Evolutionary conservation across 129 eudicot species (phyloP), one percentile per base, ranked within the genome.

Genomic region (Pseudognaphalium luteoalbum): DNA sequence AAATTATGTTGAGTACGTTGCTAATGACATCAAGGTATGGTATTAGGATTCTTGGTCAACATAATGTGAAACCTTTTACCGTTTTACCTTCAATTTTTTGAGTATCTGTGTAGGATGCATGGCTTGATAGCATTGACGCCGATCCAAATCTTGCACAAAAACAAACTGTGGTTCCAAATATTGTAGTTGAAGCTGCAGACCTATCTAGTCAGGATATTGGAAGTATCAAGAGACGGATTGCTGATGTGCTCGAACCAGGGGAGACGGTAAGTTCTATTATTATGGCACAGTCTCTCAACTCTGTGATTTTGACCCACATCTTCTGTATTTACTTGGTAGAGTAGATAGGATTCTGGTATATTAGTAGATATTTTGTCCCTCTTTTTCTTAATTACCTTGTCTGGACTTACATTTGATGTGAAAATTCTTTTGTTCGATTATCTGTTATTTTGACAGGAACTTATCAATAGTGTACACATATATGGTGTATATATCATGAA

Each of bases 111-210:
- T 88, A 94, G 98, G 98, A 94, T 84, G 98, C 98, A 29, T 94
- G 98, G 98, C 97, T 94, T 77, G 98, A 91, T 72, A 89, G 88
- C 83, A 79, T 91, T 67, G 91, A 89, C 59, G 82, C 79, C 56
- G 77, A 80, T 41, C 78, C 88, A 66, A 84, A 91, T 51, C 86
- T 81, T 77, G 83, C 87, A 54, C 77, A 60, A 34, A 79, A 52
- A 81, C 59, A 57, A n/a, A 70, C 87, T 15, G 35, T 33, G 33
- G 61, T 79, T n/a, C 62, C 79, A 35, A 30, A 56, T 68, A 71
- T 62, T 54, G 86, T 82, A 37, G 89, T 82, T 4, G 87, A 90
- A 35, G 77, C 80, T 68, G 75, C 75, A 66, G 98, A 90, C 50
- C 87, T 90, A 57, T 57, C 88, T 89, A 79, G 96, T 35, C 85